Evolutionary conservation across 306 rosid genomes (phyloP).

Genomic region (Acacia melanoxylon): DNA sequence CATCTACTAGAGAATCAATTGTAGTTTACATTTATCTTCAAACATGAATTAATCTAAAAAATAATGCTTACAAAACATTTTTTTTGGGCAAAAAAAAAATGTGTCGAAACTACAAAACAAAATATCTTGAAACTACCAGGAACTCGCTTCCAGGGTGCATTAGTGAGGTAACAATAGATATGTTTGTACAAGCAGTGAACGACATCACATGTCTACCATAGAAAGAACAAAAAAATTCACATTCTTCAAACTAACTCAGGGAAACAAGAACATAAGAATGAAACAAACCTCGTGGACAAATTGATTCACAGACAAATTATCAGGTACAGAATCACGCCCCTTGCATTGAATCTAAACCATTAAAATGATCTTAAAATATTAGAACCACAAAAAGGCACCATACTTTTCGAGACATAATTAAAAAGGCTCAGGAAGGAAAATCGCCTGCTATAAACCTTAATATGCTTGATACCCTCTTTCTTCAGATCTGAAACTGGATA

Average conservation of each 20-base stretch:
- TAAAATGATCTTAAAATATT: constrained; percentile 34
- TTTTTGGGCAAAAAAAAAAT: not conserved
- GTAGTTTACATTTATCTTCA: constrained; percentile 2
- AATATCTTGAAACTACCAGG: not conserved
- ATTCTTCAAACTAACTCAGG: constrained; percentile 23
- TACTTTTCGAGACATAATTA: constrained; percentile 15
- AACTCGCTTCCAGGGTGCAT: not conserved
- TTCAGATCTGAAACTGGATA: constrained; percentile 80
- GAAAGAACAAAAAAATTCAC: constrained; percentile 21
- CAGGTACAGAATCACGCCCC: constrained; percentile 96
- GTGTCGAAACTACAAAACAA: not conserved
- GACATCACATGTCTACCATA: not conserved
- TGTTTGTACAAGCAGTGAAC: constrained; percentile 15
- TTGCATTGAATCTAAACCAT: constrained; percentile 82
- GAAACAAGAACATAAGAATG: constrained; percentile 32
- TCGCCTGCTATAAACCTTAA: constrained; percentile 60
- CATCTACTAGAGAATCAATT: constrained; percentile 7
- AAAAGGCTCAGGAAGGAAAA: constrained; percentile 12
- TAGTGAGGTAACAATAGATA: not conserved
- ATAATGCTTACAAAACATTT: not conserved
- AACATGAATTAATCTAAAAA: not conserved
- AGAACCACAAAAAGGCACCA: constrained; percentile 14
- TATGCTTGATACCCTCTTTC: constrained; percentile 96
- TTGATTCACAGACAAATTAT: constrained; percentile 78
- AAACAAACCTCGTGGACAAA: constrained; percentile 90